These are phyloP conservation scores for Septoria linicola DNA, from an alignment of 2,329 filamentous ascomycete species.

Conservation along the genomic window DNA sequence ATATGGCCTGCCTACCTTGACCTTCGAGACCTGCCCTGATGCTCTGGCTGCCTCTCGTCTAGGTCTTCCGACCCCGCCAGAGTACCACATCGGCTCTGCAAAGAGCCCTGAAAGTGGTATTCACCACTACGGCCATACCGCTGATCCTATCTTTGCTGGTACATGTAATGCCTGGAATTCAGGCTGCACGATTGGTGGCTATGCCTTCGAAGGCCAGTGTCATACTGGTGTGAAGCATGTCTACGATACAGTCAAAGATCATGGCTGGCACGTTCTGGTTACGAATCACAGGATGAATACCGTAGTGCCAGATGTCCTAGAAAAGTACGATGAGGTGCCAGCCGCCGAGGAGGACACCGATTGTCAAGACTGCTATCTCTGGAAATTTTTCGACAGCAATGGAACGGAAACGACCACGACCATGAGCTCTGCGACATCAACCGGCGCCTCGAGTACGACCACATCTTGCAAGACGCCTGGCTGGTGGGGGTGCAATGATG, in stretches of 20 bases:
- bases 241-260: conserved; percentile 88
- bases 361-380: conserved; percentile 85
- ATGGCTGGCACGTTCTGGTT: conserved; percentile 87
- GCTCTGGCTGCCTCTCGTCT: conserved; percentile 81
- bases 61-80: conserved; percentile 81
- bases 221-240: conserved; percentile 84
- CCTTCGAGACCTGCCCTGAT: conserved; percentile 90
- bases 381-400: conserved; percentile 95
- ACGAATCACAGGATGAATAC: conserved; percentile 86
- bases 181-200: conserved; percentile 85
- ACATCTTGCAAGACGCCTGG: conserved; percentile 87
- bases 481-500: conserved; percentile 81
- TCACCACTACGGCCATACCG: conserved; percentile 92
- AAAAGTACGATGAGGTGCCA: conserved; percentile 77
- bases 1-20: conserved; percentile 82
- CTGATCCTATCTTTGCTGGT: conserved; percentile 91
- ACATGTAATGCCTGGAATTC: conserved; percentile 88
- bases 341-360: conserved; percentile 69
- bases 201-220: conserved; percentile 86
- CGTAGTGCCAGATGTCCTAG: conserved; percentile 82
- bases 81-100: conserved; percentile 64
- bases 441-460: conserved; percentile 67
- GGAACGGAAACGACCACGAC: conserved; percentile 68
- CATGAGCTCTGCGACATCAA: conserved; percentile 53
- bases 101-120: conserved; percentile 73